Evolutionary conservation across 441 rosid species (phyloP).

Genomic region (Viola pubescens): DNA sequence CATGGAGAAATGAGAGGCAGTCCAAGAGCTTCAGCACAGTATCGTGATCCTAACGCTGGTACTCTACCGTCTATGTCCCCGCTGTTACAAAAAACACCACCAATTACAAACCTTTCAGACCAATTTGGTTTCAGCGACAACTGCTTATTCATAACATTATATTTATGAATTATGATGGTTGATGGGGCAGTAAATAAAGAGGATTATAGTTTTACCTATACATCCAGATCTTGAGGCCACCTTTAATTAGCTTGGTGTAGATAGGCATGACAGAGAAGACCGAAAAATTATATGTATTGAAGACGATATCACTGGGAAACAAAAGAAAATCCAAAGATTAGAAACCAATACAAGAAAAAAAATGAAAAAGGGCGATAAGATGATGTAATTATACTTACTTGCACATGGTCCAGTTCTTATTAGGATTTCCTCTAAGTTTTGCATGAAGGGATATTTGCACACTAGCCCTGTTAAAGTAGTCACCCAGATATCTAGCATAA

Average conservation of each 20-base stretch:
- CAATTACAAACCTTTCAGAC: neutral
- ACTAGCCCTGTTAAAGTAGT: conserved; percentile 46
- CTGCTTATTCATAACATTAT: neutral
- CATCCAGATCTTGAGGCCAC: conserved; percentile 51
- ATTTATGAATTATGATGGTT: neutral
- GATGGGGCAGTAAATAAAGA: neutral
- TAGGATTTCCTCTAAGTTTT: conserved; percentile 10
- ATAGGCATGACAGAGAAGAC: conserved; percentile 39
- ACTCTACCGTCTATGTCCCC: conserved; percentile 57
- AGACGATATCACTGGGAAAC: conserved; percentile 26
- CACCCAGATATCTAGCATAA: conserved; percentile 31
- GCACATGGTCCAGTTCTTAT: conserved; percentile 38
- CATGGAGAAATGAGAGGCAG: conserved; percentile 22
- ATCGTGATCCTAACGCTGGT: conserved; percentile 43
- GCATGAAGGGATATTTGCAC: conserved; percentile 49
- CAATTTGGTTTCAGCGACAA: neutral
- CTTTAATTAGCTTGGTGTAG: conserved; percentile 48
- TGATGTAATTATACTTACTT: conserved; percentile 26
- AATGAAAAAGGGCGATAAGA: neutral
- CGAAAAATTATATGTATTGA: conserved; percentile 25
- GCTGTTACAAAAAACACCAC: conserved; percentile 15
- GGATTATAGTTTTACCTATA: conserved; percentile 34
- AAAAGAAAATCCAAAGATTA: neutral
- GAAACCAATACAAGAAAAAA: neutral
- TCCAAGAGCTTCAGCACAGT: conserved; percentile 40